These are phyloP conservation scores for barrel medic (Medicago truncatula) DNA, from an alignment of 306 rosid species.

Conservation along the genomic window DNA sequence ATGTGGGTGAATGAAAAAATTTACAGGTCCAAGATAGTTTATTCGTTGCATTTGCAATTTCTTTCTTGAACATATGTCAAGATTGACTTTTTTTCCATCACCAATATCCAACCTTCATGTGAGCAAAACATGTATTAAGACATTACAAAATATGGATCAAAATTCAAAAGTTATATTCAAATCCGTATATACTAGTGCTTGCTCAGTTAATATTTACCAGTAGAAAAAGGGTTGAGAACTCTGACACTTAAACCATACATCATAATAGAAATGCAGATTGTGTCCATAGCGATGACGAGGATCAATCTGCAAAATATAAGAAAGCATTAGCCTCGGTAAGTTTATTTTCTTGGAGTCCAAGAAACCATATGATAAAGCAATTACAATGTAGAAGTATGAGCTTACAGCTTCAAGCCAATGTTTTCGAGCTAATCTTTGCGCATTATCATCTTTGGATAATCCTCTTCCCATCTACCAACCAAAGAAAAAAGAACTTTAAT, in stretches of 20 bases:
- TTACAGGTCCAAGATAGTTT: constrained; percentile 82
- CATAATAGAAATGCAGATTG: constrained; percentile 77
- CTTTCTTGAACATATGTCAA: constrained; percentile 57
- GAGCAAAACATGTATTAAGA: constrained; percentile 19
- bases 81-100: constrained; percentile 67
- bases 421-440: constrained; percentile 71
- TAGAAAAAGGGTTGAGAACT: constrained; percentile 86
- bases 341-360: constrained; percentile 24
- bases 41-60: constrained; percentile 66
- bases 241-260: constrained; percentile 67
- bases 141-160: constrained; percentile 1
- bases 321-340: constrained; percentile 1
- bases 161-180: background rate
- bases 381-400: background rate
- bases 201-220: constrained; percentile 54
- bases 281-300: constrained; percentile 96
- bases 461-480: constrained; percentile 78
- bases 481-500: background rate
- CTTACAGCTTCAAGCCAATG: constrained; percentile 99
- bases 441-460: constrained; percentile 74
- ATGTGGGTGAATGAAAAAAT: constrained; percentile 35
- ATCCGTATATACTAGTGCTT: background rate
- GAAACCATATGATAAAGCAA: constrained; percentile 9
- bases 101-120: constrained; percentile 87
- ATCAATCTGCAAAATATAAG: constrained; percentile 66